Evolutionary conservation across 1,139 yeast species (phyloP).

Genomic region (Sugiyamaella castrensis): DNA sequence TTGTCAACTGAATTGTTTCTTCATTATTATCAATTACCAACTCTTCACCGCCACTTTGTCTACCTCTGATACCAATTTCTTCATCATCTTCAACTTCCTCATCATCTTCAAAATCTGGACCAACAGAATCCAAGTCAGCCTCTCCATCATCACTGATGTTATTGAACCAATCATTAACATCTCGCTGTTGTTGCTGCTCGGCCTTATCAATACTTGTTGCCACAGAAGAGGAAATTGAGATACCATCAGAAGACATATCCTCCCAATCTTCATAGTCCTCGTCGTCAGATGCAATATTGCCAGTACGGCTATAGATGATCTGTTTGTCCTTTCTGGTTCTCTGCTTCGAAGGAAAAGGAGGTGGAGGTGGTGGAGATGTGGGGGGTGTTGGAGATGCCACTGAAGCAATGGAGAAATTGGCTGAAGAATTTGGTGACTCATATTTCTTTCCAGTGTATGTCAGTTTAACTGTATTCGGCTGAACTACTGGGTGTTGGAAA

Average conservation of each 20-base stretch:
- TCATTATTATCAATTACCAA: conserved; percentile 7
- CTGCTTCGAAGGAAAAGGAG: no score
- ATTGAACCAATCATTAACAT: conserved; percentile 37
- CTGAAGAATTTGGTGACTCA: no score
- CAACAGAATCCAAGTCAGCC: conserved; percentile 15
- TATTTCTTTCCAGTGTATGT: no score
- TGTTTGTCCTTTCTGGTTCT: conserved; percentile 12
- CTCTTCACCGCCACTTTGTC: conserved; percentile 3
- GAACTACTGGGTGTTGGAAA: no score
- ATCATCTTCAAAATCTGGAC: conserved; percentile 14
- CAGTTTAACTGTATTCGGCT: no score
- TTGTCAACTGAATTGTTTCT: conserved; percentile 13
- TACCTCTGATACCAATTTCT: background rate
- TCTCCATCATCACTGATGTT: conserved; percentile 16
- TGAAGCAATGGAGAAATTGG: no score
- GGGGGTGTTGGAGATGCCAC: no score
- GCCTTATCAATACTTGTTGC: conserved; percentile 21
- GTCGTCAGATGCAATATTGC: conserved; percentile 25
- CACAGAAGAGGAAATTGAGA: conserved; percentile 10
- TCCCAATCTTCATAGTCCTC: conserved; percentile 24
- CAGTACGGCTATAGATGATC: conserved; percentile 9
- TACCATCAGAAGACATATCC: conserved; percentile 17
- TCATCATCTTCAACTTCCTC: conserved; percentile 13
- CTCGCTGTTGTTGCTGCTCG: conserved; percentile 31
- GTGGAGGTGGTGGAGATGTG: no score